Conservation (phyloP, 352 stramenopile species). For the Phytophthora idaei region DNA sequence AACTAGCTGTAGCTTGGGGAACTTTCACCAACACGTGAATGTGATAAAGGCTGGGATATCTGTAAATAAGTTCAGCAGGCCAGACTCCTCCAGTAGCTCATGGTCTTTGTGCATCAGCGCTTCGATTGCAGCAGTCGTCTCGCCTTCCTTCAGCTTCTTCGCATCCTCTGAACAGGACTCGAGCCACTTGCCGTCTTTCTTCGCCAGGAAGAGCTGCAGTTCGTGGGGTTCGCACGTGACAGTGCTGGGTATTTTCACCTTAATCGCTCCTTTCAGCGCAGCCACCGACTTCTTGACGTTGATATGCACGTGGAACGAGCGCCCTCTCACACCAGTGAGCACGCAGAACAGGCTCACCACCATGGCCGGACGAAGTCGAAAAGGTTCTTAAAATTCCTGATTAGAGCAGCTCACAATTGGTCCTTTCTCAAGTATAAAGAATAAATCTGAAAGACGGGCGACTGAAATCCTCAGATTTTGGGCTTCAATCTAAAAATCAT, state of each 20-base stretch:
- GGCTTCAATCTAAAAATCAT: too few species aligned
- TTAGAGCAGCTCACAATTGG: too few species aligned
- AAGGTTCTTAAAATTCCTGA: too few species aligned
- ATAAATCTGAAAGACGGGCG: too few species aligned
- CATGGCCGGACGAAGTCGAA: neutral
- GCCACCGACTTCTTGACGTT: neutral
- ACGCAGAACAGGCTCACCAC: neutral
- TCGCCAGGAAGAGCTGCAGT: slow-evolving; percentile 8
- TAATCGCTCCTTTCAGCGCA: neutral
- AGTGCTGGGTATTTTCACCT: too few species aligned
- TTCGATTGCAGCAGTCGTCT: neutral
- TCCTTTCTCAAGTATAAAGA: too few species aligned
- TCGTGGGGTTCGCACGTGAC: neutral
- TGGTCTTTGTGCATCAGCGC: neutral
- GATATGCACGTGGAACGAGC: neutral
- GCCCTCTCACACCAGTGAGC: neutral
- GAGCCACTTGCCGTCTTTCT: neutral
- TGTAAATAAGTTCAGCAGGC: neutral
- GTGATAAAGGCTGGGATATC: neutral
- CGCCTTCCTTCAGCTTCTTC: neutral
- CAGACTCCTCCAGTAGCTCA: neutral
- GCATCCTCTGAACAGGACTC: too few species aligned
- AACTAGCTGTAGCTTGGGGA: neutral
- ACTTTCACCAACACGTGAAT: slow-evolving; percentile 1
- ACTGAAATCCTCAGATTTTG: too few species aligned